A percentile compares a stretch with the other conserved stretches of the same genome.
Conservation (phyloP, 495 filamentous ascomycete species). For the Glonium stellatum region DNA sequence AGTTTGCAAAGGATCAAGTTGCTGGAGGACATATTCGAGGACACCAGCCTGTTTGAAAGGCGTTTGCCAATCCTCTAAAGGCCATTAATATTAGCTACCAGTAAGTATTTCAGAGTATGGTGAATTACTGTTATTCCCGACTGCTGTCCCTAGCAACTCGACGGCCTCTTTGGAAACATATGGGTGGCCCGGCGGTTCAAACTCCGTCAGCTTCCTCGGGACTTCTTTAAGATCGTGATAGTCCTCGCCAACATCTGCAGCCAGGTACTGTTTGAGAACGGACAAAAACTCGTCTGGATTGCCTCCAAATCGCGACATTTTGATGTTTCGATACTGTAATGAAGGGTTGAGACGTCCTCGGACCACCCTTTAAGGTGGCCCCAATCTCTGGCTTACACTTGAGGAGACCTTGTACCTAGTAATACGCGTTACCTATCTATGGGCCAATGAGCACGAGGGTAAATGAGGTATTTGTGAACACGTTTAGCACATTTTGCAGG, state of each 20-base stretch:
- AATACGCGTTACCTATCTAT: neutral
- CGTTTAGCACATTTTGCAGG: neutral
- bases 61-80: conserved; percentile 12
- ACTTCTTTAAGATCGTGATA: conserved; percentile 2
- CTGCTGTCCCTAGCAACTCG: conserved; percentile 16
- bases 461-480: neutral
- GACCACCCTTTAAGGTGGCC: neutral
- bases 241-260: neutral
- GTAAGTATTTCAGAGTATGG: neutral
- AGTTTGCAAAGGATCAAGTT: conserved; percentile 6
- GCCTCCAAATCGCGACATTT: neutral
- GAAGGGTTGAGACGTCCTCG: neutral
- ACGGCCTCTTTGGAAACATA: conserved; percentile 2
- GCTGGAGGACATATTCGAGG: conserved; percentile 4
- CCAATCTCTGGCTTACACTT: neutral
- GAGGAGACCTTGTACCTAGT: neutral
- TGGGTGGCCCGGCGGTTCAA: neutral
- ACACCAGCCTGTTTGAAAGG: conserved; percentile 12
- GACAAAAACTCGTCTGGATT: conserved; percentile 9
- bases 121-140: conserved; percentile 14
- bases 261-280: conserved; percentile 7
- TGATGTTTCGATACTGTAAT: neutral
- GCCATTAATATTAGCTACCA: neutral
- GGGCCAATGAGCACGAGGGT: neutral
- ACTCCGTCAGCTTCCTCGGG: conserved; percentile 1